Percentiles rank a stretch among this genome's conserved stretches.
phyloP scores from a whole-genome alignment of 164 flowering plant genomes.

The Liquidambar formosana region DNA sequence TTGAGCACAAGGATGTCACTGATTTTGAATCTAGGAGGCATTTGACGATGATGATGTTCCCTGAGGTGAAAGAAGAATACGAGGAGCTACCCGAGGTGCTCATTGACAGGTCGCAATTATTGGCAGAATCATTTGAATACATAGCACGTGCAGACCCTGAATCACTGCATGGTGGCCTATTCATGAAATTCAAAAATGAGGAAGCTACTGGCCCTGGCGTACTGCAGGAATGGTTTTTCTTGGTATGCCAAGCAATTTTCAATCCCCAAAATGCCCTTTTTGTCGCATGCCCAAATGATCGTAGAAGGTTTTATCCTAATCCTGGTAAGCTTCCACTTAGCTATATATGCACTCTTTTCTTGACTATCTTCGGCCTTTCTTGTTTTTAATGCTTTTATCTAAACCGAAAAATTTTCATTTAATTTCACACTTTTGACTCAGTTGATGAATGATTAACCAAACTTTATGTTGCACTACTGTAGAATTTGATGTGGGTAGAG shows the following conservation, averaged over 20 bases:
- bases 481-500: too few species aligned
- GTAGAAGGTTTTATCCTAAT: constrained; percentile 85
- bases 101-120: constrained; percentile 76
- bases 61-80: constrained; percentile 75
- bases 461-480: too few species aligned
- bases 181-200: constrained; percentile 93
- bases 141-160: constrained; percentile 53
- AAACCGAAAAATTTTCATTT: too few species aligned
- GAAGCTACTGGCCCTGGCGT: constrained; percentile 99
- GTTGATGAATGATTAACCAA: too few species aligned
- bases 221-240: constrained; percentile 86
- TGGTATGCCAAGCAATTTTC: constrained; percentile 82
- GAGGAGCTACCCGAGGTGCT: constrained; percentile 91
- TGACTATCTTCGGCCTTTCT: too few species aligned
- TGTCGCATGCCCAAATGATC: constrained; percentile 78
- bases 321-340: constrained; percentile 56
- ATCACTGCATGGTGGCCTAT: constrained; percentile 59
- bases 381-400: too few species aligned
- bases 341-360: not conserved
- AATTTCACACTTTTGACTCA: too few species aligned
- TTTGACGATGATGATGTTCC: constrained; percentile 75
- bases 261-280: constrained; percentile 81
- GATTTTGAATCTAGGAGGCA: constrained; percentile 78
- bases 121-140: constrained; percentile 84
- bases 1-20: constrained; percentile 64